Conservation (phyloP, 495 filamentous ascomycete genomes). For the Tuber aestivum region DNA sequence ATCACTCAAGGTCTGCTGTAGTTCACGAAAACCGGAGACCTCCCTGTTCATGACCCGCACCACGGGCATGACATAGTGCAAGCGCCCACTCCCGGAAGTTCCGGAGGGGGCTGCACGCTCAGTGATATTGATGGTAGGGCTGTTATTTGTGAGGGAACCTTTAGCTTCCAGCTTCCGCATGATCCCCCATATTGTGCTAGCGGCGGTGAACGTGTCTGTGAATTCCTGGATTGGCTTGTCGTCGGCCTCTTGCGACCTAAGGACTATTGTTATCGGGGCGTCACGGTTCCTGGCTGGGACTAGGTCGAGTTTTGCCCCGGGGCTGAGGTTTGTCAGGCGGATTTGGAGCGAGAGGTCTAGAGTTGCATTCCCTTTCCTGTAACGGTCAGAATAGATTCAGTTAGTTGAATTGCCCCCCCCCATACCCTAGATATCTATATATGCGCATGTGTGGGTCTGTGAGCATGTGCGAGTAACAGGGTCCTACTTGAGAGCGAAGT, state of each 20-base stretch:
- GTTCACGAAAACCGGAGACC: conserved; percentile 64
- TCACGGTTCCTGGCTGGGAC: conserved; percentile 53
- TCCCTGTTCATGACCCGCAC: conserved; percentile 74
- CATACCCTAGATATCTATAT: neutral
- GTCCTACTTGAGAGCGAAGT: conserved; percentile 72
- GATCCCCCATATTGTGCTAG: conserved; percentile 78
- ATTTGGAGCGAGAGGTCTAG: conserved; percentile 77
- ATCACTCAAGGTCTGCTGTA: conserved; percentile 82
- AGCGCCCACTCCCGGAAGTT: conserved; percentile 55
- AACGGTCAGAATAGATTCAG: conserved; percentile 14
- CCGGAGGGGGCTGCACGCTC: conserved; percentile 62
- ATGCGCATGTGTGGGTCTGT: neutral
- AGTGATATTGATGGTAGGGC: conserved; percentile 67
- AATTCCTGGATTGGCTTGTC: conserved; percentile 62
- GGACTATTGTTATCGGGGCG: conserved; percentile 72
- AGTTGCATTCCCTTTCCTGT: conserved; percentile 70
- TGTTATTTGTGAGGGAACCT: conserved; percentile 42
- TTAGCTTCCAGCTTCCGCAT: conserved; percentile 77
- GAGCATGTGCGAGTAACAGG: neutral
- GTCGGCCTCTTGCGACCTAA: conserved; percentile 61
- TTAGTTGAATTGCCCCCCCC: conserved; percentile 10
- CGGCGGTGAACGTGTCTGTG: conserved; percentile 74
- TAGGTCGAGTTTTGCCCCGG: conserved; percentile 88
- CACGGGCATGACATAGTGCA: conserved; percentile 83
- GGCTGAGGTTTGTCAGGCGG: conserved; percentile 75